Percentiles rank a stretch among this genome's conserved stretches.
phyloP scores from a whole-genome alignment of 2,329 filamentous ascomycete genomes.

The Emmonsia crescens region DNA sequence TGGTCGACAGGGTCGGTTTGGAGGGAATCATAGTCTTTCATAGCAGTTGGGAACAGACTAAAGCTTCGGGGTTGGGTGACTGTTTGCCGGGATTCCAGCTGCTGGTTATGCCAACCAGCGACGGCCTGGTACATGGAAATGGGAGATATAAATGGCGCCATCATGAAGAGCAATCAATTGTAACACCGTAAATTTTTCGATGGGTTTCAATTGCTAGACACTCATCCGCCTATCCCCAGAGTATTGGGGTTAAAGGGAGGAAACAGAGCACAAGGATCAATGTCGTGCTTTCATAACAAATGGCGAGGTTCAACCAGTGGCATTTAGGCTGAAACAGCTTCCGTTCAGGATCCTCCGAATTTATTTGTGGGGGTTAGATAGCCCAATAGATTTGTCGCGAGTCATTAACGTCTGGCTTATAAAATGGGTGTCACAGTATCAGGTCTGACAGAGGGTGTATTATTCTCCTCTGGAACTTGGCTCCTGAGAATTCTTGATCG shows the following conservation, averaged over 20 bases:
- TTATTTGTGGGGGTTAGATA: neutral
- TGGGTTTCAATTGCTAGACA: neutral
- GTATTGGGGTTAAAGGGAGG: too few relatives aligned
- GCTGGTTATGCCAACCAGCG: constrained; percentile 6
- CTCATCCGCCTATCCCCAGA: neutral
- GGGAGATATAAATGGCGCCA: constrained; percentile 5
- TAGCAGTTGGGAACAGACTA: neutral
- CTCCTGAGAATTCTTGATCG: neutral
- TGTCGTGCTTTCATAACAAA: neutral
- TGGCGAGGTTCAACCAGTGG: neutral
- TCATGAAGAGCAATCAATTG: neutral
- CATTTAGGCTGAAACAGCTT: neutral
- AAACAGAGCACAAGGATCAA: neutral
- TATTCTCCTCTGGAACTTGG: neutral
- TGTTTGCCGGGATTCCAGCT: neutral
- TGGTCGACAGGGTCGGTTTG: neutral
- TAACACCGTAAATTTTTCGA: neutral
- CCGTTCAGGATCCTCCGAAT: neutral
- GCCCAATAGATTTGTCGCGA: neutral
- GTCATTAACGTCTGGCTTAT: neutral
- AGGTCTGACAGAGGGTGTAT: neutral
- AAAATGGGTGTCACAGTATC: neutral
- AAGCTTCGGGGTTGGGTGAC: neutral
- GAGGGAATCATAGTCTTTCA: neutral
- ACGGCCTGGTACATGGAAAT: constrained; percentile 2